phyloP scores from a whole-genome alignment of 352 stramenopile species.

The Phytopythium kandeliae region DNA sequence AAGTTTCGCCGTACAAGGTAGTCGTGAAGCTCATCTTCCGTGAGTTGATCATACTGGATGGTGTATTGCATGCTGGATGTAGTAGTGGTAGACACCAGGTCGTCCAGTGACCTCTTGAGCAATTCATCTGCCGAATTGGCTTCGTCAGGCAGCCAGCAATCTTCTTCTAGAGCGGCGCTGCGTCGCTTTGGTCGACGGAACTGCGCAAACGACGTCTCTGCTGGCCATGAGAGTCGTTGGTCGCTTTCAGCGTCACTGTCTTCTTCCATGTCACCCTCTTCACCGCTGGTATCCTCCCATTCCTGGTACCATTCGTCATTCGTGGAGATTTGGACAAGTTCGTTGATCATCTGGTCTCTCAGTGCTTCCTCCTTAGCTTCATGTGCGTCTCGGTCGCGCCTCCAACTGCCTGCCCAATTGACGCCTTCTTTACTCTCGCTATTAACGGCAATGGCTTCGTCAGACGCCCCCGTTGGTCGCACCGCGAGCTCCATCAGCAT shows the following conservation, averaged over 20 bases:
- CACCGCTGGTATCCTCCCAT: slow-evolving; percentile 45
- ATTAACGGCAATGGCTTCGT: slow-evolving; percentile 29
- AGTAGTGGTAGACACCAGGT: not conserved
- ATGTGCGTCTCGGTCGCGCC: slow-evolving; percentile 9
- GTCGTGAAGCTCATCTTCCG: slow-evolving; percentile 10
- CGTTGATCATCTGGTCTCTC: slow-evolving; percentile 35
- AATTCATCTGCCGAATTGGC: not conserved
- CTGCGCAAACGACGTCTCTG: slow-evolving; percentile 4
- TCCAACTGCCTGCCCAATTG: not conserved
- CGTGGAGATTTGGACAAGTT: slow-evolving; percentile 56
- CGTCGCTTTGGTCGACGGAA: slow-evolving; percentile 11
- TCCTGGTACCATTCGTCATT: slow-evolving; percentile 67
- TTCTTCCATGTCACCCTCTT: slow-evolving; percentile 18
- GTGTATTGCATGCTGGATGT: not conserved
- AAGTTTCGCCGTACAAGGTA: slow-evolving; percentile 1
- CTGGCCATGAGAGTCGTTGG: not conserved
- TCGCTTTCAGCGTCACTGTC: not conserved
- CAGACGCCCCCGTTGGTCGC: slow-evolving; percentile 30
- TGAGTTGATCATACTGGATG: slow-evolving; percentile 4
- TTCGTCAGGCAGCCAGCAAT: not conserved
- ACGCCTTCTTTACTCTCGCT: not conserved
- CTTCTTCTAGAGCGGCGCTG: slow-evolving; percentile 12
- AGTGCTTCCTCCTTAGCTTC: slow-evolving; percentile 14
- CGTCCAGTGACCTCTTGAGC: slow-evolving; percentile 8
- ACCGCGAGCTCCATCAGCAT: slow-evolving; percentile 55